Evolutionary conservation across 768 basidiomycete genomes (phyloP), one percentile per base, ranked within the genome.

Genomic region (Pulveroboletus sp.): DNA sequence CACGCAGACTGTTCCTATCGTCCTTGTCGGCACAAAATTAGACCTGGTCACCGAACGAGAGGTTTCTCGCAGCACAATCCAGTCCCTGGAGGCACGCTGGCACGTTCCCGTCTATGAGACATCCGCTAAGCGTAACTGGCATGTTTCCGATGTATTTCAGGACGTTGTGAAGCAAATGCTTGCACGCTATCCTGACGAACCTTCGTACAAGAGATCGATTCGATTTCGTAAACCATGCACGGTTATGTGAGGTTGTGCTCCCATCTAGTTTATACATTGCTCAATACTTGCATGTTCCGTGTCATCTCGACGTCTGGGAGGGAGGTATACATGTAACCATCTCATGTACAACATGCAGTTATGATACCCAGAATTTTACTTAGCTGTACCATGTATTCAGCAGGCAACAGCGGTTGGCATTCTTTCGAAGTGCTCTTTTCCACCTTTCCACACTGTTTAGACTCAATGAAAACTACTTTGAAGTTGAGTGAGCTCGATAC

Each of bases 41-140:
- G 92, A 93, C 64, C 77, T 93, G 35, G 78, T 78, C 26, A 82
- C 78, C 51, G 91, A 93, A 65, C 79, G 92, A 30, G 88, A 92
- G 62, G 86, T 93, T 6, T 79, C 81, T 15, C 73, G 76, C 40
- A 71, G 63, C 37, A 80, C 79, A 0, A 85, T 90, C 31, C 79
- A 85, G 60, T 69, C 78, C 9, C 77, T 89, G 10, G 79, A 84
- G 17, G 73, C 67, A 30, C 75, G 75, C 3, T 90, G 89, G 88
- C 72, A 73, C 12, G 69, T 89, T n/a, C 86, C 77, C 6, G 86
- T 89, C 61, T 91, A 86, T 62, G 90, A 92, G 70, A 92, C 89
- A 3, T 90, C 88, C n/a, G 87, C 89, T 9, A 92, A 91, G 66
- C 75, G 80, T 41, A 83, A 90, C 61, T 89, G 86, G 88, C 81